Conservation (phyloP, 495 filamentous ascomycete genomes). For the Penicillium waksmanii region DNA sequence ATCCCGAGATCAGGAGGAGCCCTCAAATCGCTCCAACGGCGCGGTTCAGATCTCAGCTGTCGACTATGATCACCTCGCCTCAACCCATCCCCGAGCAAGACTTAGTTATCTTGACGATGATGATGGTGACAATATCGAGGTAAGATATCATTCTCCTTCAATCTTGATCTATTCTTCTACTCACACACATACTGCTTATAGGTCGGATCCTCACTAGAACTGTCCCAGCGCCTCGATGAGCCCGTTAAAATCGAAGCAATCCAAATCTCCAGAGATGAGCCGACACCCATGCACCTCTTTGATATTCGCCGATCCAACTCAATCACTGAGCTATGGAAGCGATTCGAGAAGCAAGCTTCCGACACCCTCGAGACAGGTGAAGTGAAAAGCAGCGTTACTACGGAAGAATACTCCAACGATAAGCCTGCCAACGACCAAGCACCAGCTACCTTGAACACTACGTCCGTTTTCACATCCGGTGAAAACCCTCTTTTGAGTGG, state of each 20-base stretch:
- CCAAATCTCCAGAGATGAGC: slow-evolving; percentile 18
- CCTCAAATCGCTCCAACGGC: slow-evolving; percentile 16
- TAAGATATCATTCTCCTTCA: slow-evolving; percentile 30
- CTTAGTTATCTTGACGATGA: slow-evolving; percentile 60
- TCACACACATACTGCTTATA: slow-evolving; percentile 28
- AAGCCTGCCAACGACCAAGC: slow-evolving; percentile 8
- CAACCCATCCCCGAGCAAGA: slow-evolving; percentile 50
- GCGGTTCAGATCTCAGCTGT: slow-evolving; percentile 45
- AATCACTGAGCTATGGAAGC: slow-evolving; percentile 47
- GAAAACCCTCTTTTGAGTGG: slow-evolving; percentile 43
- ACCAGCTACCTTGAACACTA: slow-evolving; percentile 2
- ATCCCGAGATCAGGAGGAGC: slow-evolving; percentile 12
- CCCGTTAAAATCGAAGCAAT: slow-evolving; percentile 25
- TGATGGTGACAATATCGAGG: slow-evolving; percentile 61
- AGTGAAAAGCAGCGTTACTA: background rate
- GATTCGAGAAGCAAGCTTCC: slow-evolving; percentile 26
- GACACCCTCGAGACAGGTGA: slow-evolving; percentile 8
- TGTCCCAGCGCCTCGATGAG: slow-evolving; percentile 55
- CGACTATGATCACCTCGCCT: slow-evolving; percentile 55
- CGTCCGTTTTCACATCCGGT: slow-evolving; percentile 3
- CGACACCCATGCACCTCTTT: slow-evolving; percentile 48
- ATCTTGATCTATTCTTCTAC: background rate
- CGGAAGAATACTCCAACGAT: slow-evolving; percentile 5
- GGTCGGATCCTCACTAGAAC: slow-evolving; percentile 56
- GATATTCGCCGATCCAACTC: slow-evolving; percentile 52